phyloP scores from a whole-genome alignment of 257 asterid species.

The Salvia splendens region DNA sequence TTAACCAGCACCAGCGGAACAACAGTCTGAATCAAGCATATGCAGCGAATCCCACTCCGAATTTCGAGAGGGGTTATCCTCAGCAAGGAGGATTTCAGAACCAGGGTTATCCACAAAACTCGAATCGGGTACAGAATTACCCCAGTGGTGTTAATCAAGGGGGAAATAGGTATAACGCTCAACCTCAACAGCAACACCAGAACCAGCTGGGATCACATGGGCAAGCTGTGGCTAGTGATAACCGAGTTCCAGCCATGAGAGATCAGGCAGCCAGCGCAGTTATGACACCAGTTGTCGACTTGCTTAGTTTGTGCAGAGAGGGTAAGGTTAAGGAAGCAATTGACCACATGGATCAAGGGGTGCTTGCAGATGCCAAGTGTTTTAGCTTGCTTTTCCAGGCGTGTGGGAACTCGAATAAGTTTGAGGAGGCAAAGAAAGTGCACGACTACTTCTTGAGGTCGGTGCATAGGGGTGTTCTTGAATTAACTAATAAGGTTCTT shows the following conservation, averaged over 20 bases:
- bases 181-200: constrained; percentile 29
- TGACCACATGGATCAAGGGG: constrained; percentile 77
- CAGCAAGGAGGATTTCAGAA: constrained; percentile 52
- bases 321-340: constrained; percentile 86
- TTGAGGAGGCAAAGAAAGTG: constrained; percentile 86
- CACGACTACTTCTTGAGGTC: constrained; percentile 90
- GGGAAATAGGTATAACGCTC: constrained; percentile 29
- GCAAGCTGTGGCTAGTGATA: constrained; percentile 35
- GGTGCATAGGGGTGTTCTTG: constrained; percentile 60
- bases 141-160: constrained; percentile 38
- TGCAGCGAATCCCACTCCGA: constrained; percentile 17
- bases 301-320: constrained; percentile 59
- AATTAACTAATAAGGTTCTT: constrained; percentile 67
- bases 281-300: constrained; percentile 45
- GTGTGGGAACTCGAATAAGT: constrained; percentile 69
- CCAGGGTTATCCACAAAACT: constrained; percentile 40
- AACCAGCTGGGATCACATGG: constrained; percentile 36
- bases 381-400: constrained; percentile 66
- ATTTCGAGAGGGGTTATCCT: constrained; percentile 40
- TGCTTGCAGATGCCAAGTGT: constrained; percentile 60
- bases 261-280: constrained; percentile 33
- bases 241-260: constrained; percentile 36
- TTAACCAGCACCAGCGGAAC: constrained; percentile 34
- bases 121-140: constrained; percentile 4
- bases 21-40: neutral